These are phyloP conservation scores for Cucumis cinereus DNA, from an alignment of 306 rosid species.

Conservation along the genomic window DNA sequence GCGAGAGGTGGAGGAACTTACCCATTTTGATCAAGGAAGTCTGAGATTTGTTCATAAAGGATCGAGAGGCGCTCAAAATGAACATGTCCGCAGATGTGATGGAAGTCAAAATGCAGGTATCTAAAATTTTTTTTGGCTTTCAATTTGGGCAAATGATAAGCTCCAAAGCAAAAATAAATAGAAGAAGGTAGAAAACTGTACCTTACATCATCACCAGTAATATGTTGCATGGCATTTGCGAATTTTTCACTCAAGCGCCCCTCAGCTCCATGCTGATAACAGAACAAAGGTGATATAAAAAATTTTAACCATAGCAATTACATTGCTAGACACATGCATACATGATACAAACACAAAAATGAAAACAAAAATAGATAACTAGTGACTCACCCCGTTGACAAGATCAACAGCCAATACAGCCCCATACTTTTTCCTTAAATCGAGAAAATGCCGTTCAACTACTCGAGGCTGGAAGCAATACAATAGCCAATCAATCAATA, in stretches of 20 bases:
- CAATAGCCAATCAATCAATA: conserved; percentile 16
- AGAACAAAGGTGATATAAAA: background rate
- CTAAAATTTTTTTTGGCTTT: conserved; percentile 29
- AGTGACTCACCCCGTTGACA: conserved; percentile 53
- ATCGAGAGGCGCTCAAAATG: conserved; percentile 91
- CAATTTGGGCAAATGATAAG: conserved; percentile 10
- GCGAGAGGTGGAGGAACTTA: conserved; percentile 21
- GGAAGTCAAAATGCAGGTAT: conserved; percentile 94
- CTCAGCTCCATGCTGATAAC: conserved; percentile 87
- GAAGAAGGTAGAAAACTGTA: conserved; percentile 32
- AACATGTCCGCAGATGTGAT: conserved; percentile 83
- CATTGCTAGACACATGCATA: background rate
- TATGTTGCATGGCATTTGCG: conserved; percentile 49
- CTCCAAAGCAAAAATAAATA: background rate
- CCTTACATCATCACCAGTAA: conserved; percentile 77
- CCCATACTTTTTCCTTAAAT: conserved; percentile 88
- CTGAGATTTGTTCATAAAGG: conserved; percentile 80
- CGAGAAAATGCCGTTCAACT: conserved; percentile 78
- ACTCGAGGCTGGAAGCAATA: conserved; percentile 56
- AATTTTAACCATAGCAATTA: background rate
- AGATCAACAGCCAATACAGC: conserved; percentile 84
- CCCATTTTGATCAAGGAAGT: conserved; percentile 84
- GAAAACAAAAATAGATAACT: conserved; percentile 3
- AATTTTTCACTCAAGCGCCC: conserved; percentile 71
- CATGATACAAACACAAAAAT: background rate